phyloP scores from a whole-genome alignment of 768 basidiomycete species.

The Podaxis sp. region DNA sequence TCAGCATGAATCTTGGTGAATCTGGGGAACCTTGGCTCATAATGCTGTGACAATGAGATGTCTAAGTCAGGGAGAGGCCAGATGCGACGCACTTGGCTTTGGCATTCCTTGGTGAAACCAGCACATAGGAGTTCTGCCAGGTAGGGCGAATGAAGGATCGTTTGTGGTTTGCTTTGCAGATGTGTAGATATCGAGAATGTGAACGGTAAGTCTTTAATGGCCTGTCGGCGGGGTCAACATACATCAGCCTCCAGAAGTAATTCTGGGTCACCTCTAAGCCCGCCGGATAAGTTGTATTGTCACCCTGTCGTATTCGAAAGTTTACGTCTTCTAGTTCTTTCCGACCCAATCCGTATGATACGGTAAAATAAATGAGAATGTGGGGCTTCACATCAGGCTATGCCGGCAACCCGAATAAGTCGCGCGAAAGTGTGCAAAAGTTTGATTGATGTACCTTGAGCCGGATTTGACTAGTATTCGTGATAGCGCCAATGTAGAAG shows the following conservation, averaged over 20 bases:
- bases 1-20: slow-evolving; percentile 64
- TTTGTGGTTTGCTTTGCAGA: slow-evolving; percentile 44
- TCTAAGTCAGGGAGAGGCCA: not conserved
- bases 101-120: slow-evolving; percentile 70
- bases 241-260: not conserved
- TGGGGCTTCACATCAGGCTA: slow-evolving; percentile 48
- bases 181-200: slow-evolving; percentile 45
- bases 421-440: not conserved
- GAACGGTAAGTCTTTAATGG: slow-evolving; percentile 40
- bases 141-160: slow-evolving; percentile 58
- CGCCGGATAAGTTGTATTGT: slow-evolving; percentile 26
- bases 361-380: slow-evolving; percentile 71
- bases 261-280: not conserved
- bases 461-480: slow-evolving; percentile 40
- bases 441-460: slow-evolving; percentile 26
- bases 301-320: slow-evolving; percentile 50
- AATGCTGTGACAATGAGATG: slow-evolving; percentile 43
- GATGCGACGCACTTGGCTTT: slow-evolving; percentile 42
- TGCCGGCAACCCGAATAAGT: not conserved
- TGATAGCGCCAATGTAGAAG: slow-evolving; percentile 71
- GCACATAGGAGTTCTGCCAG: slow-evolving; percentile 76
- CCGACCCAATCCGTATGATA: slow-evolving; percentile 70
- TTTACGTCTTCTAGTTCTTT: slow-evolving; percentile 70
- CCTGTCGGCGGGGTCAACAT: slow-evolving; percentile 13
- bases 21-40: slow-evolving; percentile 82